Evolutionary conservation across 768 basidiomycete genomes (phyloP), one percentile per base, ranked within the genome.

Genomic region (Ephemerocybe angulata): DNA sequence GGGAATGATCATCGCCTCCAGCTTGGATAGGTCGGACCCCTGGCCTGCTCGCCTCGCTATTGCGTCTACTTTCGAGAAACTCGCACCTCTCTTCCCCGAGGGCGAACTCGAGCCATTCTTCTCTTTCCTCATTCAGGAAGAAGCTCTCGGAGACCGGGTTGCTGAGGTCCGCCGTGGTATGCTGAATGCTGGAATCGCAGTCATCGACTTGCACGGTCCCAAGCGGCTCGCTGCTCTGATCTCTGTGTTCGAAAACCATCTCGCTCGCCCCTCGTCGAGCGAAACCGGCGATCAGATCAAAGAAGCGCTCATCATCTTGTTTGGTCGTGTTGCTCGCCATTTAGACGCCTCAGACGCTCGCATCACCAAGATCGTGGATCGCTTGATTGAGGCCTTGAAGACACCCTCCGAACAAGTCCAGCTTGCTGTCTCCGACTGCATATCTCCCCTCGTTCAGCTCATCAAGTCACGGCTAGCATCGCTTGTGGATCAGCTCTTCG

Each of bases 391-490:
- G 29, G 92, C 96, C 1, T 76, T 99, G 54, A 88, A 88, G 69
- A 98, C 95, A 0, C 97, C 96, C 0, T 84, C 94, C 2, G 97
- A 99, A 67, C 88, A 95, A 65, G 97, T 99, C 0, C 96, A 98
- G 67, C 87, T 92, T 42, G 95, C 97, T 7, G 93, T 98, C 1
- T 92, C 95, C 0, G 97, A 98, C 55, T 98, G 96, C 72, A 76
- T 99, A 3, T 87, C 92, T 0, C 92, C 94, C 1, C 76, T 99
- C 6, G 90, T 94, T 38, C 78, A 80, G 31, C 71, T 85, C 28
- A 88, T 92, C 78, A 74, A 76, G 29, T 75, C 80, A 7, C 79
- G 79, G 24, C 77, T 87, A 15, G 73, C 79, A 2, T 66, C 70
- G 21, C 75, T 99, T n/a, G 80, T 93, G 42, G 89, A 92, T 48